A percentile compares a stretch with the other conserved stretches of the same genome.
Evolutionary conservation across 495 filamentous ascomycete genomes (phyloP).

Genomic region (Xylaria longipes): DNA sequence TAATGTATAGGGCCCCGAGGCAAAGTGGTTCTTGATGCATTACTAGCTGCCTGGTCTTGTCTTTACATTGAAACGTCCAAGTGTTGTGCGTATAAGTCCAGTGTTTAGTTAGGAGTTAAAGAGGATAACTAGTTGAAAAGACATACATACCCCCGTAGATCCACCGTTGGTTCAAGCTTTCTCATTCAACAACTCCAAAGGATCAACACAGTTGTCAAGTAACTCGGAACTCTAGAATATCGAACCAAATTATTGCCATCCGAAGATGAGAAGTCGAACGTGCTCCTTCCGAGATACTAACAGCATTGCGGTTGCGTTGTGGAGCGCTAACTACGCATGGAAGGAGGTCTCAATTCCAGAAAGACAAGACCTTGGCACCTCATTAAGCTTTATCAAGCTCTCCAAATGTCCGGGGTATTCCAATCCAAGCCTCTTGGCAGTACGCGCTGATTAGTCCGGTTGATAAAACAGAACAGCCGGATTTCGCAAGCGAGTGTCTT

Average conservation of each 20-base stretch:
- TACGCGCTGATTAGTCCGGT: constrained; percentile 24
- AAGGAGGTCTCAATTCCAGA: constrained; percentile 13
- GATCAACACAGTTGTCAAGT: not conserved
- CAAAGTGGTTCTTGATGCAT: constrained; percentile 16
- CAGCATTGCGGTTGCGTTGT: not conserved
- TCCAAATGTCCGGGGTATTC: constrained; percentile 3
- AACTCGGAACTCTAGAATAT: not conserved
- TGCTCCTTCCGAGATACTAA: not conserved
- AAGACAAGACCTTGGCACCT: constrained; percentile 9
- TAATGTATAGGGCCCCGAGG: not conserved
- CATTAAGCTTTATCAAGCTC: constrained; percentile 24
- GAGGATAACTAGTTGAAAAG: constrained; percentile 8
- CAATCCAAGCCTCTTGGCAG: constrained; percentile 17
- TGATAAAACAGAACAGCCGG: constrained; percentile 21
- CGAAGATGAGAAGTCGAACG: not conserved
- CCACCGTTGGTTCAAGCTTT: not conserved
- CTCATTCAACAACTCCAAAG: not conserved
- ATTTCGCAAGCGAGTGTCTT: not conserved
- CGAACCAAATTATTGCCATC: not conserved
- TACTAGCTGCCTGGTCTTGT: constrained; percentile 2
- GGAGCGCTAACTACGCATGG: constrained; percentile 24
- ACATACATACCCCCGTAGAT: not conserved
- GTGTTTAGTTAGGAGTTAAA: not conserved
- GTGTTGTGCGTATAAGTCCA: constrained; percentile 4
- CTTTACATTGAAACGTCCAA: constrained; percentile 10